Base-by-base conservation (phyloP, 2,329 filamentous ascomycete species). In the Coleophoma cylindrospora region DNA sequence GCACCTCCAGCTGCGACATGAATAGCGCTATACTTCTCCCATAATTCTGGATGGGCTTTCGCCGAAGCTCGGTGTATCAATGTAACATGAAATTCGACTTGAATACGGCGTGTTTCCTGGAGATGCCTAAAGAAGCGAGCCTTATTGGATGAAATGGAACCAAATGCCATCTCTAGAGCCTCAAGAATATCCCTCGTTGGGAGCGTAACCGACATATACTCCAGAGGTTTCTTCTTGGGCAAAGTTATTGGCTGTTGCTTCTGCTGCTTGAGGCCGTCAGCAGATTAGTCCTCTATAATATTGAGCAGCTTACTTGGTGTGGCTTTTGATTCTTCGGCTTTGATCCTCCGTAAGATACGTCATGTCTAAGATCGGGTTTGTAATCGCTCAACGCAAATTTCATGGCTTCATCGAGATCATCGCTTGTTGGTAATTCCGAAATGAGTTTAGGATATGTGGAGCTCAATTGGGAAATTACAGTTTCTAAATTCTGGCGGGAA, bases 21-120 rank as follows among this genome's bases (percentile, higher is more conserved):
- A 1, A 88, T 68, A n/a, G 77, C 70, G 5, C 65, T 67, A 59
- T 96, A 92, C 49, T 76, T 79, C 48, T 85, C 71, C 94, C 94
- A 99, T 48, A 92, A 74, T 9, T 85, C 79, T 0, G 84, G 78
- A 55, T 84, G 69, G 32, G 84, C 70, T 38, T 74, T 74, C 10
- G 81, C 72, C 3, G 73, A 74, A 11, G 85, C 83, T 43, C 86
- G 84, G 68, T 99, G 94, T 66, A 96, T 90, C 37, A 99, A 79
- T 0, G 94, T 99, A 51, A 99, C 89, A 66, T 99, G 94, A 66
- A 97, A 99, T 38, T 84, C 77, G n/a, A 77, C 65, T 68, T 97
- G 92, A 6, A 97, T 71, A 49, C 94, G 87, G 17, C 85, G 79
- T 2, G 76, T 79, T 58, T 86, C 77, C 66, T 87, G 80, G 34